A percentile compares a stretch with the other conserved stretches of the same genome.
Conservation (phyloP, 140 eudicot genomes). For the Senecio squalidus region DNA sequence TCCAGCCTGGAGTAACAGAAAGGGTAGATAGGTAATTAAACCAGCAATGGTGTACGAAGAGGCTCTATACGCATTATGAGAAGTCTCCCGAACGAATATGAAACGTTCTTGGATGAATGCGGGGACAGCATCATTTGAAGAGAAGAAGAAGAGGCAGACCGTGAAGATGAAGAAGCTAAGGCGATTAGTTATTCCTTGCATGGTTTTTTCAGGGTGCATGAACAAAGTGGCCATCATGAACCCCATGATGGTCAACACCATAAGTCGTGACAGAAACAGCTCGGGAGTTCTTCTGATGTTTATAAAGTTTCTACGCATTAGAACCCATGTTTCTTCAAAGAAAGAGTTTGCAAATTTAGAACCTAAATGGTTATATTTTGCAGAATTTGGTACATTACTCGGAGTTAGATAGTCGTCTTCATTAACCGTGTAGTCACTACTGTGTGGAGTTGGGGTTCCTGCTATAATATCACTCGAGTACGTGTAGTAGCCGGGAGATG, state of each 20-base stretch:
- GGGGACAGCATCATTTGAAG: constrained; percentile 82
- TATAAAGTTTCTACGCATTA: constrained; percentile 64
- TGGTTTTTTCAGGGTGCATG: constrained; percentile 23
- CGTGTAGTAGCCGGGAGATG: constrained; percentile 55
- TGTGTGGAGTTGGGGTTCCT: constrained; percentile 71
- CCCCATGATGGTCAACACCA: constrained; percentile 69
- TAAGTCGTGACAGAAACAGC: constrained; percentile 63
- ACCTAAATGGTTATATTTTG: constrained; percentile 35
- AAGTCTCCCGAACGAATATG: constrained; percentile 69
- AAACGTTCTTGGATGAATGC: constrained; percentile 89
- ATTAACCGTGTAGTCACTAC: constrained; percentile 75
- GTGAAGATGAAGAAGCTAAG: constrained; percentile 83
- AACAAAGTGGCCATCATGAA: constrained; percentile 85
- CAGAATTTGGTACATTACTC: constrained; percentile 25
- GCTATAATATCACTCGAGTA: constrained; percentile 50
- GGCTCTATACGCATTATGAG: constrained; percentile 74
- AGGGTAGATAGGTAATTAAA: constrained; percentile 63
- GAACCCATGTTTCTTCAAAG: constrained; percentile 59
- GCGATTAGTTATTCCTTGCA: constrained; percentile 65
- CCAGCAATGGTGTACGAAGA: constrained; percentile 79
- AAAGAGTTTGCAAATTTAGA: constrained; percentile 65
- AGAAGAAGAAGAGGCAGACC: constrained; percentile 69
- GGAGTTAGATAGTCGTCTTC: constrained; percentile 79
- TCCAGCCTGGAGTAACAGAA: constrained; percentile 60
- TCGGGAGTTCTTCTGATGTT: constrained; percentile 76